These are phyloP conservation scores for Chrysosphaeria jannelii DNA, from an alignment of 2,329 filamentous ascomycete species.

Conservation along the genomic window DNA sequence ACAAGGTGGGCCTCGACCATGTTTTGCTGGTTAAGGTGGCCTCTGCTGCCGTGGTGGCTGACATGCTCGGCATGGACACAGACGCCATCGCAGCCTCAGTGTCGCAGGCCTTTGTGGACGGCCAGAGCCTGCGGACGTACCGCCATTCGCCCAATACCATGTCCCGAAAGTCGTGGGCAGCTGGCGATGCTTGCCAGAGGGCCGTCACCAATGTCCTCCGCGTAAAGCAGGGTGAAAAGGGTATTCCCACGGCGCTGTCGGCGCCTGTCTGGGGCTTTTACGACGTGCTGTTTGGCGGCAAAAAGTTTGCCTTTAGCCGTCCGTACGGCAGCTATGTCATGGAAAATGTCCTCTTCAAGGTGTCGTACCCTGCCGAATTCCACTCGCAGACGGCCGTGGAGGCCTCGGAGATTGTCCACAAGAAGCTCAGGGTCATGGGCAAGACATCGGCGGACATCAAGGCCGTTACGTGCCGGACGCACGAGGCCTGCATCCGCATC, in stretches of 20 bases:
- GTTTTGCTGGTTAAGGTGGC: slow-evolving; percentile 96
- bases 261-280: slow-evolving; percentile 95
- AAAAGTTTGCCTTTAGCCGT: slow-evolving; percentile 87
- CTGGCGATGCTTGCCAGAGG: slow-evolving; percentile 88
- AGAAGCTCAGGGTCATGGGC: slow-evolving; percentile 52
- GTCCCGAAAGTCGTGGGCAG: slow-evolving; percentile 97
- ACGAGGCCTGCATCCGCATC: slow-evolving; percentile 95
- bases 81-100: slow-evolving; percentile 83
- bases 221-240: slow-evolving; percentile 72
- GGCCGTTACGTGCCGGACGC: slow-evolving; percentile 73
- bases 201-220: slow-evolving; percentile 77
- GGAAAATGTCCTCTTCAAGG: slow-evolving; percentile 99
- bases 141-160: slow-evolving; percentile 96
- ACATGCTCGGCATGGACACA: slow-evolving; percentile 75
- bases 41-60: slow-evolving; percentile 73
- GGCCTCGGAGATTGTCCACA: slow-evolving; percentile 66
- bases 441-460: slow-evolving; percentile 90
- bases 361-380: slow-evolving; percentile 64
- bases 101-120: slow-evolving; percentile 92
- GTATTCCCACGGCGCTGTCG: slow-evolving; percentile 73
- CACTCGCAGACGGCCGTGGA: slow-evolving; percentile 97
- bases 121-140: slow-evolving; percentile 87
- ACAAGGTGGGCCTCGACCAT: slow-evolving; percentile 94
- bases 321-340: slow-evolving; percentile 96
- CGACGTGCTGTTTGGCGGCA: slow-evolving; percentile 88